Evolutionary conservation across 2,329 filamentous ascomycete genomes (phyloP).

Genomic region (Aspergillus glaucus): DNA sequence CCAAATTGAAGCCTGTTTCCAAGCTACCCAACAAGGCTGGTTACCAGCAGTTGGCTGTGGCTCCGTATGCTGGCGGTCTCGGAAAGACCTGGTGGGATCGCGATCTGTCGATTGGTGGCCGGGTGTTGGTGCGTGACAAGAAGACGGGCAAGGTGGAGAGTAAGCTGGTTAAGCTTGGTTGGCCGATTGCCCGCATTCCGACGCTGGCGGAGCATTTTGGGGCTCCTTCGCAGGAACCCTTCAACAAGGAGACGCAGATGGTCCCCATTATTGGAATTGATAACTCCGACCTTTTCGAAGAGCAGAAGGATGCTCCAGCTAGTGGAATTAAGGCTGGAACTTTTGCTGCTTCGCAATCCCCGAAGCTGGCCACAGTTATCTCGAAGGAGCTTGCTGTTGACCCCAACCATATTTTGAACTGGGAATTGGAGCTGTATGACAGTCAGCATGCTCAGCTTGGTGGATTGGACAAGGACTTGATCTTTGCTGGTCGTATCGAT

Average conservation of each 20-base stretch:
- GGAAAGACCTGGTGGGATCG: conserved; percentile 96
- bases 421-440: conserved; percentile 96
- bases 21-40: conserved; percentile 77
- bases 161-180: conserved; percentile 83
- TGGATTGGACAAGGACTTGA: conserved; percentile 85
- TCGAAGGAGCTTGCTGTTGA: conserved; percentile 70
- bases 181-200: conserved; percentile 88
- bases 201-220: conserved; percentile 94
- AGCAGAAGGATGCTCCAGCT: conserved; percentile 22
- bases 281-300: conserved; percentile 51
- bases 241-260: conserved; percentile 87
- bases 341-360: conserved; percentile 79
- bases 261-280: conserved; percentile 91
- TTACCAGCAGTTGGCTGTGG: conserved; percentile 82
- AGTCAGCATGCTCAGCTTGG: conserved; percentile 75
- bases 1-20: conserved; percentile 84
- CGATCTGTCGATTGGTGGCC: conserved; percentile 82
- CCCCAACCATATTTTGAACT: conserved; percentile 75
- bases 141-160: conserved; percentile 67
- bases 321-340: conserved; percentile 48
- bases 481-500: conserved; percentile 91
- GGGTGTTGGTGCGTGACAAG: conserved; percentile 73
- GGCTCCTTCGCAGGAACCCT: conserved; percentile 56
- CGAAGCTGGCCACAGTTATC: conserved; percentile 77
- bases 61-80: conserved; percentile 82